phyloP scores from a whole-genome alignment of 129 eudicot genomes.

The Erigeron canadensis region DNA sequence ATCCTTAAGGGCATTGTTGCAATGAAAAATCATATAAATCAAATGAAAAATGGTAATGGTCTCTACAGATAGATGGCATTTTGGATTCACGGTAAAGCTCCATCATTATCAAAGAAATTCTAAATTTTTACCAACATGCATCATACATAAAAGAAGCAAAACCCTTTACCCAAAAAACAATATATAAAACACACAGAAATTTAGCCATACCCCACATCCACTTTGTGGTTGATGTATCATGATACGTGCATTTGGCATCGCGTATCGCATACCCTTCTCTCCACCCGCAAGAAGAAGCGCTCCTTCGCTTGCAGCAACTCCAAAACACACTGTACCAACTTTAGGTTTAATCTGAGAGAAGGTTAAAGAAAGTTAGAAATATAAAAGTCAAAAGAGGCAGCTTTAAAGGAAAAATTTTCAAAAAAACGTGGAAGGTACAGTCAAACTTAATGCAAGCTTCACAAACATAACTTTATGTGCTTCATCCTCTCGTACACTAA shows the following conservation, averaged over 20 bases:
- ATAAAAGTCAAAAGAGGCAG: background rate
- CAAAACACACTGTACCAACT: slow-evolving; percentile 97
- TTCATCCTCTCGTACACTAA: background rate
- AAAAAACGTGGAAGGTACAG: background rate
- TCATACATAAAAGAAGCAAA: background rate
- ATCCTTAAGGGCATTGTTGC: background rate
- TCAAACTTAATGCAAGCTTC: slow-evolving; percentile 15
- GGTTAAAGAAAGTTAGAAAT: background rate
- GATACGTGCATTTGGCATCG: slow-evolving; percentile 98
- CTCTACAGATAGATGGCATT: background rate
- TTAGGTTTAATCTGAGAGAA: slow-evolving; percentile 79
- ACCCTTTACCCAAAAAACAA: background rate
- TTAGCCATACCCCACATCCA: slow-evolving; percentile 77
- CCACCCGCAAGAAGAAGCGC: slow-evolving; percentile 99
- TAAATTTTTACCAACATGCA: slow-evolving; percentile 5
- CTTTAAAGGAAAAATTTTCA: background rate
- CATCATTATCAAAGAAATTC: slow-evolving; percentile 1
- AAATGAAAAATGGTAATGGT: background rate
- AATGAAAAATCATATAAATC: background rate
- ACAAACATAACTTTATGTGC: background rate
- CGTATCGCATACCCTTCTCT: slow-evolving; percentile 93
- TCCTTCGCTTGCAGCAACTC: slow-evolving; percentile 85
- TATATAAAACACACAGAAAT: background rate
- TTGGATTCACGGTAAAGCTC: background rate
- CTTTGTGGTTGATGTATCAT: slow-evolving; percentile 96